phyloP scores from a whole-genome alignment of 1,284 basidiomycete species.

The Lentinula novae-zelandiae region DNA sequence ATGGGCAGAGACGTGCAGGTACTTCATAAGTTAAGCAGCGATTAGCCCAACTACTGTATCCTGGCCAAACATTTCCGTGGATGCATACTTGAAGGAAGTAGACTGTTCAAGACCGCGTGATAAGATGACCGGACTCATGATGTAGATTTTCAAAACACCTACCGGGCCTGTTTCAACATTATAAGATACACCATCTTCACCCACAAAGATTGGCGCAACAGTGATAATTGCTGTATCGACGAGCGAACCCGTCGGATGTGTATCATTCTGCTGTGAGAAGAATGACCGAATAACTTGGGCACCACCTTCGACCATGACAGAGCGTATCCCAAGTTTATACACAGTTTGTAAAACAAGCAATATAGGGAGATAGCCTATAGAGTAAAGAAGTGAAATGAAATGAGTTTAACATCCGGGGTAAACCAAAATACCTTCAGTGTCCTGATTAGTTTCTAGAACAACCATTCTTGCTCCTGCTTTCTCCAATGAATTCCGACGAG shows the following conservation, averaged over 20 bases:
- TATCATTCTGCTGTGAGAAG: constrained; percentile 34
- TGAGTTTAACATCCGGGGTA: constrained; percentile 3
- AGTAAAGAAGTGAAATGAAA: constrained; percentile 13
- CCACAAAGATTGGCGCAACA: constrained; percentile 79
- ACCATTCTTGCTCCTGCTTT: constrained; percentile 51
- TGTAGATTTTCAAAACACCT: not conserved
- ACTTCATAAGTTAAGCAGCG: not conserved
- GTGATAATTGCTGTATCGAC: constrained; percentile 81
- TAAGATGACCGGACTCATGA: not conserved
- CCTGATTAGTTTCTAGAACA: constrained; percentile 32
- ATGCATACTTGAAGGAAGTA: constrained; percentile 28
- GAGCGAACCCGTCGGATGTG: constrained; percentile 24
- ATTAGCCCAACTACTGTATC: constrained; percentile 38
- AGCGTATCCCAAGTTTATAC: constrained; percentile 51
- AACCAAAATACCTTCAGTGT: constrained; percentile 23
- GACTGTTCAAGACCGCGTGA: constrained; percentile 18
- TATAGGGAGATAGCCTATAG: constrained; percentile 45
- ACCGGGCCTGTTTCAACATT: constrained; percentile 8
- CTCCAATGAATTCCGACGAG: constrained; percentile 41
- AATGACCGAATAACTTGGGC: constrained; percentile 81
- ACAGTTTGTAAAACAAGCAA: constrained; percentile 50
- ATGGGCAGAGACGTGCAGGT: no score
- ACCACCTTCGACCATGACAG: constrained; percentile 96
- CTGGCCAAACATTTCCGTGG: constrained; percentile 36
- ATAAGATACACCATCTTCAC: constrained; percentile 56